Percentiles rank a stretch among this genome's conserved stretches.
phyloP scores from a whole-genome alignment of 768 basidiomycete genomes.

The Rhizopogon roseolus region DNA sequence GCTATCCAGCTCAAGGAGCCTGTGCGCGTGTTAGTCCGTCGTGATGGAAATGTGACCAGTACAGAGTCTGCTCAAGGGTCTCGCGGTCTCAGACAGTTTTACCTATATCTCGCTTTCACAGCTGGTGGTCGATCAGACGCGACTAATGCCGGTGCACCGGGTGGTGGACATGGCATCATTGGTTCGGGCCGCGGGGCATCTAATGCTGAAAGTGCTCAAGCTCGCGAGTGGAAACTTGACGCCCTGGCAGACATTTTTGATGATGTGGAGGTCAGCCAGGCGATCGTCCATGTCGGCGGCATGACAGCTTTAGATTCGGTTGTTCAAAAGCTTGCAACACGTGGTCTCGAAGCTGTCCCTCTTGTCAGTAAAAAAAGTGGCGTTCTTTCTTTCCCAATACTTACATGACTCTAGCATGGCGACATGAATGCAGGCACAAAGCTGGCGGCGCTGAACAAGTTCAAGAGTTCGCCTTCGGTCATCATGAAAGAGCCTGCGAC shows the following conservation, averaged over 20 bases:
- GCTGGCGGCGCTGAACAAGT: slow-evolving; percentile 79
- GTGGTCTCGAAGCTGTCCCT: slow-evolving; percentile 84
- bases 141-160: slow-evolving; percentile 31
- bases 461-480: slow-evolving; percentile 51
- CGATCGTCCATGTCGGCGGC: slow-evolving; percentile 85
- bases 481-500: slow-evolving; percentile 62
- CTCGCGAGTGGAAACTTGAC: slow-evolving; percentile 93
- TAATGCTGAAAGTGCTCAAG: slow-evolving; percentile 79
- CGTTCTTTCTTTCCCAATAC: background rate
- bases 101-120: slow-evolving; percentile 93
- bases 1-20: slow-evolving; percentile 93
- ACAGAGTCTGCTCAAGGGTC: slow-evolving; percentile 68
- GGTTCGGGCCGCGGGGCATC: slow-evolving; percentile 85
- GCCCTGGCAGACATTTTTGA: slow-evolving; percentile 88
- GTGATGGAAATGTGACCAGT: slow-evolving; percentile 78
- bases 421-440: slow-evolving; percentile 88
- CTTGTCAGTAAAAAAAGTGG: slow-evolving; percentile 53
- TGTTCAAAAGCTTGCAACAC: slow-evolving; percentile 81
- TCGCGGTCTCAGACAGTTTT: slow-evolving; percentile 89
- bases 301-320: slow-evolving; percentile 85
- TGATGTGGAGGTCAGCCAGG: slow-evolving; percentile 75
- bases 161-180: slow-evolving; percentile 80
- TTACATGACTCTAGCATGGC: slow-evolving; percentile 57
- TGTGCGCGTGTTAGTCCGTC: slow-evolving; percentile 93
- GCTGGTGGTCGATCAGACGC: slow-evolving; percentile 72